Base-by-base conservation (phyloP, 768 basidiomycete species). In the Boletus tylopilopsis region DNA sequence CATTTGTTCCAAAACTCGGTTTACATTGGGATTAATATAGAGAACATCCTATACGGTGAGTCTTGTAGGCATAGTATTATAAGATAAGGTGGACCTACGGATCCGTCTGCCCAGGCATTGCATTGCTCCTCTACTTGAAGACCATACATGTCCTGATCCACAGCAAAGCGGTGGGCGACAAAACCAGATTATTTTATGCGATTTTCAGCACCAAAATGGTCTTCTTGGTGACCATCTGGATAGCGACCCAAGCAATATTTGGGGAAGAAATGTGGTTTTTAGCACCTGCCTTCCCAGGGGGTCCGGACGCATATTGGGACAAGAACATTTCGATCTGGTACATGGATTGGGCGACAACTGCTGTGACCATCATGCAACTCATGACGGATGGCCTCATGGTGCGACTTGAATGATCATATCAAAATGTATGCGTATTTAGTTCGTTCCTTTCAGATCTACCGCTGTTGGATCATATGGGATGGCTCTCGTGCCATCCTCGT, bases 221-320 rank as follows among this genome's bases (percentile, higher is more conserved):
- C 4, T 41, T 68, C 23, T 57, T 60, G 19, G 54, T 62, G 58
- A 69, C 72, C 0, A 42, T 71, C 19, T 68, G 60, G 47, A 44
- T 68, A 18, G 53, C 56, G 15, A 42, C 50, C 2, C 24, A 43
- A 6, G 42, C 45, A 2, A n/a, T 66, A 2, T 64, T 69, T 25
- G 62, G 63, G 4, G 54, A 69, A 50, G 38, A 65, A 18, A 65
- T 71, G 56, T 76, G 74, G 74, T 52, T 75, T 10, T 35, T 64
- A 1, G 46, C 71, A 11, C 22, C 54, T 1, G 22, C 59, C 21
- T 69, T 64, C 41, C 71, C 71, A 11, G 71, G 71, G 0, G 73
- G 73, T 2, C 62, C 64, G 19, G 50, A 55, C 7, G 64, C 53
- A 3, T 75, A 72, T 48, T 61, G 70, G 40, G 40, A 32, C 11